Evolutionary conservation across 768 basidiomycete species (phyloP), one percentile per base, ranked within the genome.

Genomic region (Lentinula edodes): DNA sequence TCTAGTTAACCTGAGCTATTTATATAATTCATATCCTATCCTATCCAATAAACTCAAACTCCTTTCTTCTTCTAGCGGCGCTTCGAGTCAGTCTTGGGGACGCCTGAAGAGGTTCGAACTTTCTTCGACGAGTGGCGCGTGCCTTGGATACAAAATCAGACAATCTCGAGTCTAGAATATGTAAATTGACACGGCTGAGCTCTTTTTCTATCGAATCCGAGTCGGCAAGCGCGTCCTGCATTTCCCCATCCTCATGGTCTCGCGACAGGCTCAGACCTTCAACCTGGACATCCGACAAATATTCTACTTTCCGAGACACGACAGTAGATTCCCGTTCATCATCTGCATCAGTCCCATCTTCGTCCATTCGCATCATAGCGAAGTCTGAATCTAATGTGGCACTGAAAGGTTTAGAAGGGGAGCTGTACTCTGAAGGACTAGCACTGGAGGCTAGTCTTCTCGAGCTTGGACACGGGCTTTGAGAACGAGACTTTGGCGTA

Each of bases 401-500:
- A 39, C 38, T 8, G 7, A 8, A 8, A 39, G 38, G 1, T 8
- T 9, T 39, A 5, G 13, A 39, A 39, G 13, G 28, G 28, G 28
- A 4, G 3, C 28, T 28, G 3, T 28, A 39, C 38, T 39, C 38
- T 8, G 38, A 39, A 39, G 7, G 9, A 6, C 2, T 39, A 39
- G 9, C 38, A 8, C 9, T 39, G 7, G 38, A 9, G 9, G 13
- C 38, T 39, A 39, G 9, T 39, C 6, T 39, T 13, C 38, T 39
- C 6, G 38, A 39, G 28, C n/a, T 45, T 15, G 16, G 43, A 41
- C 12, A 15, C 38, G 53, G 53, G 53, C 34, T 54, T 2, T 3
- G 41, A 32, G 55, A 56, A n/a, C 55, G 55, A 32, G 55, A 56
- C 23, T 23, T 42, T 39, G 55, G 55, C 6, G 55, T 56, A 34